Evolutionary conservation across 441 rosid species (phyloP), one percentile per base, ranked within the genome.

Genomic region (Erodium trifolium): DNA sequence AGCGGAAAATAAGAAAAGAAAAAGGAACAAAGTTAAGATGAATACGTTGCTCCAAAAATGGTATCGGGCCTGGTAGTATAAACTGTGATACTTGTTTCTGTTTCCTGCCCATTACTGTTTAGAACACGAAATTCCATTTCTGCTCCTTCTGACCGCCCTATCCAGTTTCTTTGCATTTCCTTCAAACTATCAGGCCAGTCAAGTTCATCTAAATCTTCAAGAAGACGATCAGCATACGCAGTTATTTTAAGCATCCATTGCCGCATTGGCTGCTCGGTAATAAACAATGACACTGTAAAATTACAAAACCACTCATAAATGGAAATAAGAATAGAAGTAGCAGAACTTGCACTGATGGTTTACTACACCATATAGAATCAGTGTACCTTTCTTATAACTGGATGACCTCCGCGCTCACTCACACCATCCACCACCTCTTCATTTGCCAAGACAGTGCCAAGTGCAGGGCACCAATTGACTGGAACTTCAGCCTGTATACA

Each of bases 261-360:
- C 85, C 95, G 84, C 99, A 93, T 93, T 79, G 97, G 96, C 99
- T 93, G 96, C 92, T 93, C 81, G 92, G 93, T 87, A 81, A 91
- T 84, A 89, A 91, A 91, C 88, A 93, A 89, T 74, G 86, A 88
- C 88, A 89, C 93, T 91, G 97, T 91, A 85, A 83, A 89, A 91
- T 87, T 86, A 82, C 81, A 78, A 82, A 84, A 85, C 81, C 68
- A 78, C 86, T 89, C 84, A 85, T 85, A 85, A 80, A 67, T 71
- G 71, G 78, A 77, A 78, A 75, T 65, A 72, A 72, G 65, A 74
- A 16, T 37, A 71, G 67, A 35, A 49, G 19, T 63, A 72, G 49
- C 69, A 63, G 35, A 68, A 72, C 70, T 29, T n/a, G 65, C 66
- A 63, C 2, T 51, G 39, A 39, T 63, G 45, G 57, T 57, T 70